Conservation (phyloP, 495 filamentous ascomycete genomes). For the Hyaloscypha hepaticicola region DNA sequence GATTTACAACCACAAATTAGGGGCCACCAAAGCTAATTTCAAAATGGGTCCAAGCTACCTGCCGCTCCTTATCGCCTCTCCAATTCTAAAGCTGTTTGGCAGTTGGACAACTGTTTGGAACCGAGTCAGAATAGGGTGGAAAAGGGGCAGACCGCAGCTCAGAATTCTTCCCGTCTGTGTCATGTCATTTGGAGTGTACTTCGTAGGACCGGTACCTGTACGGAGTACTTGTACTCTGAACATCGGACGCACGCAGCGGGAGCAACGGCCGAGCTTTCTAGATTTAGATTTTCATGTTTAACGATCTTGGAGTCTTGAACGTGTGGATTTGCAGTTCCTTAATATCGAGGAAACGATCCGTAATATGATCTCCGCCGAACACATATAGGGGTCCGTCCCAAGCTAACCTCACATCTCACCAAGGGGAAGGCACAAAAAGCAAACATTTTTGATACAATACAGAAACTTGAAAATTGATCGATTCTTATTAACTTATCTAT, state of each 20-base stretch:
- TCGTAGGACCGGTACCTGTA: not conserved
- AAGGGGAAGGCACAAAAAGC: not conserved
- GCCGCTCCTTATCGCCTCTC: not conserved
- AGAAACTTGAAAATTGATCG: too few relatives aligned
- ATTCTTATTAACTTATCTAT: not conserved
- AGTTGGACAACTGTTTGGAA: not conserved
- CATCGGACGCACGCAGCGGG: not conserved
- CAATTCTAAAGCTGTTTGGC: not conserved
- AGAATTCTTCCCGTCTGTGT: not conserved
- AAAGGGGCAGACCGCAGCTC: not conserved
- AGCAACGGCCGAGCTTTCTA: not conserved
- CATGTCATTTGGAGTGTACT: too few relatives aligned
- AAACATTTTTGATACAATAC: too few relatives aligned
- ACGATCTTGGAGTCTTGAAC: not conserved
- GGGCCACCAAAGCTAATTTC: not conserved
- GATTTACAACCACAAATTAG: not conserved
- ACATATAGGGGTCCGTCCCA: not conserved
- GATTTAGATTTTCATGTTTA: not conserved
- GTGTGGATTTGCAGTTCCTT: not conserved
- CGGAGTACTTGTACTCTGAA: not conserved
- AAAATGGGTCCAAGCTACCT: not conserved
- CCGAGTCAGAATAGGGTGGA: not conserved
- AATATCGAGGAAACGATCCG: not conserved
- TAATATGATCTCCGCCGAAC: not conserved
- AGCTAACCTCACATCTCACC: not conserved